A percentile compares a stretch with the other conserved stretches of the same genome.
phyloP scores from a whole-genome alignment of 2,329 filamentous ascomycete genomes.

The Diaporthe citrichinensis region DNA sequence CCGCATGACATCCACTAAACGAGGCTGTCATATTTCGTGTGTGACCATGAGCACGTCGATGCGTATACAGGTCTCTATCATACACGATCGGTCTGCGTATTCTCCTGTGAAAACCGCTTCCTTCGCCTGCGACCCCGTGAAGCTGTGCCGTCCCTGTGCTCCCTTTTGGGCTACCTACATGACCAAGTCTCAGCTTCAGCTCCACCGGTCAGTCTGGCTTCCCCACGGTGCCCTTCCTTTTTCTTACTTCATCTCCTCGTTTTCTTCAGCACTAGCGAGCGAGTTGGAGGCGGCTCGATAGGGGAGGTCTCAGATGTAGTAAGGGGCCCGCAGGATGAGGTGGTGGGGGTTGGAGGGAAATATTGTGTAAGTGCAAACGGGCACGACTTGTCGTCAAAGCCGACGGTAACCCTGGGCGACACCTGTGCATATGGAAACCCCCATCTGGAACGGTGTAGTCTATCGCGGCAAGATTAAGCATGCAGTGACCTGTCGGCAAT shows the following conservation, averaged over 20 bases:
- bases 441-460: neutral
- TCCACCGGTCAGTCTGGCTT: conserved; percentile 16
- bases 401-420: conserved; percentile 28
- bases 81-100: neutral
- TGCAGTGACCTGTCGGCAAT: conserved; percentile 12
- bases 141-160: conserved; percentile 27
- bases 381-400: conserved; percentile 1
- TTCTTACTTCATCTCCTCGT: neutral
- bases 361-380: conserved; percentile 22
- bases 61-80: neutral
- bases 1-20: neutral
- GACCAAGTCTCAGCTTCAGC: conserved; percentile 31
- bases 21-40: conserved; percentile 21
- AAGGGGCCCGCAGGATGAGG: conserved; percentile 20
- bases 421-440: neutral
- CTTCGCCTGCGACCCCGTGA: neutral
- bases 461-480: conserved; percentile 24
- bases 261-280: conserved; percentile 13
- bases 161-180: conserved; percentile 34
- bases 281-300: conserved; percentile 1
- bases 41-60: conserved; percentile 7
- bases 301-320: conserved; percentile 10
- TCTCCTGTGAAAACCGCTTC: neutral
- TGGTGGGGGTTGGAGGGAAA: neutral
- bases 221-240: conserved; percentile 3